Base-by-base conservation (phyloP, 306 rosid species). In the Mimosa bimucronata region DNA sequence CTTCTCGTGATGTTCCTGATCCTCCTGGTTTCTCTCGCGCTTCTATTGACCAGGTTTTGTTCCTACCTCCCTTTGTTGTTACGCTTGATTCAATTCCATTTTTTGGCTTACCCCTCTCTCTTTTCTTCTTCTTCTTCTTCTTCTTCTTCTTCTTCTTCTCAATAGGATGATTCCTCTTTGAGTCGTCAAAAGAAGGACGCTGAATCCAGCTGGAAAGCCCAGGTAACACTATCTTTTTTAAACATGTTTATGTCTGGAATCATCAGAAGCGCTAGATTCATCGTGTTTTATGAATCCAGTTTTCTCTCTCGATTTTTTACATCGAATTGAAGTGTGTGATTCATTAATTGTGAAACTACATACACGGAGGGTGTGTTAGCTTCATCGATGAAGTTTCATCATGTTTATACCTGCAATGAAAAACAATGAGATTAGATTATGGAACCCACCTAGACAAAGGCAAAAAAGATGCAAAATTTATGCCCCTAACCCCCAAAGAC, bases 11-110 rank as follows among this genome's bases (percentile, higher is more conserved):
- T 29, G 75, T 95, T 73, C 84, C 89, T 9, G 97, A 96, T 78
- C 99, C 99, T 69, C 98, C 94, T 14, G 98, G 99, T 73, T 96
- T 93, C 86, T 85, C 98, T 62, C 96, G 98, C 58, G 94, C 97
- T 82, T 89, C 98, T 41, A 84, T 77, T 45, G 97, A 96, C 18
- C 97, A 96, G 89, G 97, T 86, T 71, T 26, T 7, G 7, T 50
- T 15, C 9, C 40, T 7, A 2, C 25, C 69, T 18, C 28, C 29
- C 44, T 29, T 31, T 77, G 26, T 48, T 3, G 2, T 7, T 40
- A 15, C 31, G 71, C 52, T 23, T 40, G 45, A 19, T 44, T 41
- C 30, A 7, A 21, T 1, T 53, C 44, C 19, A 26, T 38, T 60
- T 77, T 53, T 6, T 23, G 15, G 19, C 45, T 18, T 60, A 76